Conservation (phyloP, 345 rosid genomes). For the Brassica napus region DNA sequence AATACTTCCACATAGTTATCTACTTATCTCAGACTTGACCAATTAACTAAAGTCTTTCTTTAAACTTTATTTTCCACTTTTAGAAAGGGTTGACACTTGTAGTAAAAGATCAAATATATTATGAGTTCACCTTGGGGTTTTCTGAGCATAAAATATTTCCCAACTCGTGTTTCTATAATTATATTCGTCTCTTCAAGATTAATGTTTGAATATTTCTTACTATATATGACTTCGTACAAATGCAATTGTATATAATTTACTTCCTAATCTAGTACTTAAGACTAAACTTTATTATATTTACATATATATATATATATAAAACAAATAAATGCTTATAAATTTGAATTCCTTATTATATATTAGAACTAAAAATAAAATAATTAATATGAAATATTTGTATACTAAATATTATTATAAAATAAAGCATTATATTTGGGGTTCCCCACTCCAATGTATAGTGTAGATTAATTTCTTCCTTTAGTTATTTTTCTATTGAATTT, state of each 20-base stretch:
- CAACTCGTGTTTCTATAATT: background rate
- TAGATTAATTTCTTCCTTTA: background rate
- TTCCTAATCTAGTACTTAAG: background rate
- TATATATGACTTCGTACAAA: too few species aligned
- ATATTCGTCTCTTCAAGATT: background rate
- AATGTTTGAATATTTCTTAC: background rate
- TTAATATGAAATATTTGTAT: background rate
- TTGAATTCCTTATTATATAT: background rate
- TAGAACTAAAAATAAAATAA: background rate
- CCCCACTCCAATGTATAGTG: background rate
- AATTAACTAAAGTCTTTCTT: constrained; percentile 11
- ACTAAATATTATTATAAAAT: background rate
- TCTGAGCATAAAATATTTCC: constrained; percentile 18
- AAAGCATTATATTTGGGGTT: background rate
- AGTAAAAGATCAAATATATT: constrained; percentile 23
- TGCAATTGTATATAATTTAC: background rate
- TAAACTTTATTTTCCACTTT: constrained; percentile 20
- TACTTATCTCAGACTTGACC: background rate
- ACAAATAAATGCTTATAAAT: background rate
- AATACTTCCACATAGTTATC: too few species aligned
- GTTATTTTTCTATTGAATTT: background rate
- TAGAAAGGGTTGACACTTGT: constrained; percentile 13
- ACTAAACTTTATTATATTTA: background rate
- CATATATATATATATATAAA: background rate
- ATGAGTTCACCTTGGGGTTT: constrained; percentile 3